A percentile compares a stretch with the other conserved stretches of the same genome.
phyloP scores from a whole-genome alignment of 805 yeast genomes.

The Metschnikowia dekortorum region DNA sequence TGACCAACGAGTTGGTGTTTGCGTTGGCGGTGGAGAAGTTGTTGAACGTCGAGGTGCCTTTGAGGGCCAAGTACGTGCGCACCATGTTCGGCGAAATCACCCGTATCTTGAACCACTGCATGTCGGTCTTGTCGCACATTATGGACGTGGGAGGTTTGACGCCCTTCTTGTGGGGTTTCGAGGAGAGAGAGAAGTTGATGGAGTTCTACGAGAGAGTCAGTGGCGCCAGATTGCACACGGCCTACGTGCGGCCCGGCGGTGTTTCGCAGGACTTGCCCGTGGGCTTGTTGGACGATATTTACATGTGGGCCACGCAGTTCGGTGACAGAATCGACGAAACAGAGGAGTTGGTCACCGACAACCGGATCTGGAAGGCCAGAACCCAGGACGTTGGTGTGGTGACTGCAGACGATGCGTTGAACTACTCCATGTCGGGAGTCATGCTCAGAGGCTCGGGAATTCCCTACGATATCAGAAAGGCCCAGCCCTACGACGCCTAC shows the following conservation, averaged over 20 bases:
- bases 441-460: slow-evolving; percentile 91
- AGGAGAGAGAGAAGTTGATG: slow-evolving; percentile 89
- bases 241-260: slow-evolving; percentile 90
- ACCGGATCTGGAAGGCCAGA: slow-evolving; percentile 89
- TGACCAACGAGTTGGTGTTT: slow-evolving; percentile 86
- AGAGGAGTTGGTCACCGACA: slow-evolving; percentile 84
- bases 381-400: slow-evolving; percentile 76
- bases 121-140: slow-evolving; percentile 83
- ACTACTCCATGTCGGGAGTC: slow-evolving; percentile 76
- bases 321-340: slow-evolving; percentile 90
- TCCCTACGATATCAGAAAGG: slow-evolving; percentile 80
- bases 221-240: slow-evolving; percentile 86
- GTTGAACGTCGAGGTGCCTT: slow-evolving; percentile 78
- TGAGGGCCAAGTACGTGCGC: slow-evolving; percentile 80
- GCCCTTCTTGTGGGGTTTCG: slow-evolving; percentile 92
- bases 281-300: slow-evolving; percentile 83
- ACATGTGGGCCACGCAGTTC: slow-evolving; percentile 95
- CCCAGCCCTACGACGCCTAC: slow-evolving; percentile 88
- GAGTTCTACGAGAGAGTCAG: slow-evolving; percentile 88
- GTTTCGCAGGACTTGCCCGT: slow-evolving; percentile 84
- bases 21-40: slow-evolving; percentile 81
- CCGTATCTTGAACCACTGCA: slow-evolving; percentile 75
- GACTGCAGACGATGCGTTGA: slow-evolving; percentile 82
- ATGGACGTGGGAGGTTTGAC: slow-evolving; percentile 95
- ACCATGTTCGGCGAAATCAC: slow-evolving; percentile 86